phyloP scores from a whole-genome alignment of 306 rosid species.

The Prunus mume region DNA sequence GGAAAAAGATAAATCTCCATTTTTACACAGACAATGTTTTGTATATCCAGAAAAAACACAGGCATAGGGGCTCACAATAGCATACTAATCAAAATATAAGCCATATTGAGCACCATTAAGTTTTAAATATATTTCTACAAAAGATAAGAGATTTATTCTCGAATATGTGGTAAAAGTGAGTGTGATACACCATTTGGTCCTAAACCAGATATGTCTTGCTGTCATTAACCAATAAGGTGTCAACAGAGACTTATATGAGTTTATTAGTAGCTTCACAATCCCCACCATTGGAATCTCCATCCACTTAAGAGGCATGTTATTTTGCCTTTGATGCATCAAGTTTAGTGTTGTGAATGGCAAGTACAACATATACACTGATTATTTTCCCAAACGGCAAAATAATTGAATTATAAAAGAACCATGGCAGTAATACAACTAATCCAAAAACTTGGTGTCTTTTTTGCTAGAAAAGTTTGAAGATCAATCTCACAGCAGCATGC shows the following conservation, averaged over 20 bases:
- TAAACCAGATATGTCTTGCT: neutral
- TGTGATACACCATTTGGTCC: neutral
- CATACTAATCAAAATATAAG: constrained; percentile 8
- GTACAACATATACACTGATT: neutral
- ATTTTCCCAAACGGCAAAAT: neutral
- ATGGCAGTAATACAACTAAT: too few species aligned
- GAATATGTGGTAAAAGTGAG: neutral
- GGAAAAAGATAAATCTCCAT: neutral
- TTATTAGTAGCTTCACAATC: too few species aligned
- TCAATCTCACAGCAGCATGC: too few species aligned
- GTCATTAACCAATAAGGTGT: too few species aligned
- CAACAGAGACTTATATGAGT: too few species aligned
- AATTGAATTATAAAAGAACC: too few species aligned
- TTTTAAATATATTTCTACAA: neutral
- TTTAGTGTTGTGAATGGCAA: neutral
- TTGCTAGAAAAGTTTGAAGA: too few species aligned
- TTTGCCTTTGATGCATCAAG: neutral
- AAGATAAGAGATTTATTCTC: neutral
- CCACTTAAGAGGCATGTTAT: neutral
- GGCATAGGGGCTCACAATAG: constrained; percentile 13
- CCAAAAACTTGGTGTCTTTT: too few species aligned
- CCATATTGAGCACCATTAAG: neutral
- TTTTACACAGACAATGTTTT: neutral
- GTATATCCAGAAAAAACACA: neutral
- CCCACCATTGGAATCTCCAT: too few species aligned